Evolutionary conservation across 2,329 filamentous ascomycete genomes (phyloP), one percentile per base, ranked within the genome.

Genomic region (Monilinia fructicola): DNA sequence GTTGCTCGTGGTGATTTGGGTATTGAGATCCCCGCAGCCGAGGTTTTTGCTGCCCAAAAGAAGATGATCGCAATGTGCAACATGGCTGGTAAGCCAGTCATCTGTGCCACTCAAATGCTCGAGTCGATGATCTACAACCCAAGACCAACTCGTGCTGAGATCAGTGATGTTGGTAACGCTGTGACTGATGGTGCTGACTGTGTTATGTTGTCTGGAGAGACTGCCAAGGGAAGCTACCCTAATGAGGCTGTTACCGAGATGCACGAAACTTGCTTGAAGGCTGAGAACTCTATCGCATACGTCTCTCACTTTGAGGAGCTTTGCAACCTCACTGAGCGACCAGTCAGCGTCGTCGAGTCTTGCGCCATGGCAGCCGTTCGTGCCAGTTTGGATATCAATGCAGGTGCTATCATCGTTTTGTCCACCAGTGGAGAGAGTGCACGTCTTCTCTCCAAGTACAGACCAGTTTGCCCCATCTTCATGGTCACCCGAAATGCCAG

Each of bases 11-110:
- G 95, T 83, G 95, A 98, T 78, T 84, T 97, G 72, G 95, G 95
- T 84, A 99, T 99, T 76, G 95, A 99, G 83, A 99, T 99, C 75
- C 94, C 95, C 60, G 94, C 95, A 69, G 92, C 94, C 71, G 95
- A 99, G 85, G 95, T 99, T 73, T 99, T 99, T 81, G 92, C 96
- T 74, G 95, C 95, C 67, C 95, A 99, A 86, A 99, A 99, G 90
- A 99, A 99, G 92, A 93, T 99, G 87, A 99, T 99, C 81, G 93
- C 95, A 82, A 98, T 98, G 89, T 99, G 95, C 88, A 99, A 99
- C 85, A 89, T 97, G 78, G 93, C 93, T 74, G 95, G 95, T 81
- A 99, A 99, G 87, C 95, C 95, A 73, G 93, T 94, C 79, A 97
- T 99, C 79, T 98, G 94, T 82, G 95, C 95, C 68, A 99, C 95